Conservation (phyloP, 306 rosid species). For the Acacia acuminata region DNA sequence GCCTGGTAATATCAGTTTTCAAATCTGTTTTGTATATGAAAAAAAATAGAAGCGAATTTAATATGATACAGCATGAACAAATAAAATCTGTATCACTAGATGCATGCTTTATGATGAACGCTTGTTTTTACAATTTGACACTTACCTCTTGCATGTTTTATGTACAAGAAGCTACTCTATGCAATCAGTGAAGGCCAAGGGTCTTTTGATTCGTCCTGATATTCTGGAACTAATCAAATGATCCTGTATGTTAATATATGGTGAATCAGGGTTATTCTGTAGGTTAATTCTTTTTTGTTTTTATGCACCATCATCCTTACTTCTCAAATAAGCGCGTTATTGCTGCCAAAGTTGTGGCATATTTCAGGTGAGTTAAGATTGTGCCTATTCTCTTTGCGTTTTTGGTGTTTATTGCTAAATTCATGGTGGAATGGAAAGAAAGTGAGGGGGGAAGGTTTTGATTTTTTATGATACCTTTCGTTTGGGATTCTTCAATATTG, state of each 20-base stretch:
- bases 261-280: constrained; percentile 49
- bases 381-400: background rate
- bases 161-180: constrained; percentile 92
- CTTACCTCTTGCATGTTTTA: too few species aligned
- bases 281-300: constrained; percentile 54
- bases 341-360: constrained; percentile 38
- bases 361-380: constrained; percentile 53
- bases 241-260: constrained; percentile 65
- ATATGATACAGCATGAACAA: too few species aligned
- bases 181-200: constrained; percentile 99
- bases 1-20: constrained; percentile 28
- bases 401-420: background rate
- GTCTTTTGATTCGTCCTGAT: constrained; percentile 96
- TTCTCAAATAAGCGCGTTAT: constrained; percentile 54
- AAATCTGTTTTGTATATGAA: background rate
- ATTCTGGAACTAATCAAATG: constrained; percentile 50
- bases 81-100: too few species aligned
- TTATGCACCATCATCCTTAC: constrained; percentile 45
- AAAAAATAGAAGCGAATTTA: too few species aligned
- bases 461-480: too few species aligned
- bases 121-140: too few species aligned
- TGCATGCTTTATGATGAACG: too few species aligned
- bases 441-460: too few species aligned
- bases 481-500: too few species aligned
- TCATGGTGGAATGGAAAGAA: background rate